Base-by-base conservation (phyloP, 257 asterid species). In the Jasminum sambac region DNA sequence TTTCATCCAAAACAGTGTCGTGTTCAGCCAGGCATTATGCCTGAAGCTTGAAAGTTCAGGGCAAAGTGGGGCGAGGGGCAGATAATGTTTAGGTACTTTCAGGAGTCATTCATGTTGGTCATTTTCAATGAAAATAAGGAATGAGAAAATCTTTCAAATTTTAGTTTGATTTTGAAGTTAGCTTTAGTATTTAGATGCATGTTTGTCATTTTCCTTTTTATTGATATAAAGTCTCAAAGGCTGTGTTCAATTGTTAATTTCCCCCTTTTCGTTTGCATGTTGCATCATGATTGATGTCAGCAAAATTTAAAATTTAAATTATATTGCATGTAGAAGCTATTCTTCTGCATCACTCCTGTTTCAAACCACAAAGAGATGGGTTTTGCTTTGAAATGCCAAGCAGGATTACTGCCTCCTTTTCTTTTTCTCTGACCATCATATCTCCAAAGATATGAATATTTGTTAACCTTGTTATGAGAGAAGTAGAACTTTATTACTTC, bases 401-500 rank as follows among this genome's bases (percentile, higher is more conserved):
- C 62, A 55, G 62, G 62, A 55, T 55, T 19, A 55, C 62, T 21
- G 62, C 23, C 62, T 55, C 62, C 13, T 55, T 12, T 52, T 23
- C 23, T 21, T 55, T 10, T 23, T 16, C 17, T n/a, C 16, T 55
- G 62, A 21, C 62, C 62, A 21, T 21, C 30, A 17, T 23, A 55
- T 55, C 62, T 23, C 3, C 2, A 4, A 55, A 6, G 62, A 55
- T 6, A 55, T 10, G 36, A 11, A 55, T 23, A 55, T 55, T 55
- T 52, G 23, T 23, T 55, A 11, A 5, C 23, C 4, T 21, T 21
- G 36, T 55, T 55, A 19, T 55, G 36, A 55, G 11, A 23, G 62
- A 21, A 55, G 16, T 19, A 55, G 34, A 55, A 7, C 3, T 59
- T 70, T 55, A 9, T 76, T 36, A 61, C 71, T 72, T 66, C 44